Base-by-base conservation (phyloP, 2,329 filamentous ascomycete species). In the Zarea fungicola region DNA sequence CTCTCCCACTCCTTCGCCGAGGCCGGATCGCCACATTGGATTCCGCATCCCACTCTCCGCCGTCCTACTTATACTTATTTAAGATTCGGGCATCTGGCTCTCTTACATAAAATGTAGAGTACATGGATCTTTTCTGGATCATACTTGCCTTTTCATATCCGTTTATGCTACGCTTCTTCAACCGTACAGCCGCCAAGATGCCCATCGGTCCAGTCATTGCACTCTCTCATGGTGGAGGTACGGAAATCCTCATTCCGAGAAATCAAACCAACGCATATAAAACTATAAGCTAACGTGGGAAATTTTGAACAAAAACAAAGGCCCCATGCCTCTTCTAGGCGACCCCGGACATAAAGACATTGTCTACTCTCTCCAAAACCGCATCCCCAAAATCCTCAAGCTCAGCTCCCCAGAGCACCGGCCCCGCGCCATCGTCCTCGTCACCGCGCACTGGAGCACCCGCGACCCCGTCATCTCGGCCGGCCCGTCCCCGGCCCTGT, bases 401-500 rank as follows among this genome's bases (percentile, higher is more conserved):
- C 70, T 84, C 3, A 69, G 72, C 32, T 78, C 77, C 0, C 60
- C 73, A 1, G 64, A 74, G 1, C 68, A 73, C 11, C 48, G 26
- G 21, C 74, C 72, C 0, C 66, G 67, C 9, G 78, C 75, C 21
- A 79, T 82, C 39, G 65, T 81, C 9, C 63, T 82, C 26, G 69
- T 82, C 13, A 82, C 79, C 0, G 78, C 79, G 4, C 78, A 82
- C 64, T 82, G 78, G 79, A 71, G 70, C 3, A 73, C 73, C 3
- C 40, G 54, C 13, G 62, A 61, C 8, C 78, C 78, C 1, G 73
- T 69, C 35, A 74, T 84, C 50, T 78, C 75, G 11, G 76, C 72
- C 3, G 72, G 58, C 4, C 56, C 64, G 18, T 68, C 65, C 21
- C 80, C 75, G 49, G 57, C 65, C 2, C 64, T 84, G 5, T 62